Evolutionary conservation across 2,329 filamentous ascomycete genomes (phyloP).

Genomic region (Onygenales sp.): DNA sequence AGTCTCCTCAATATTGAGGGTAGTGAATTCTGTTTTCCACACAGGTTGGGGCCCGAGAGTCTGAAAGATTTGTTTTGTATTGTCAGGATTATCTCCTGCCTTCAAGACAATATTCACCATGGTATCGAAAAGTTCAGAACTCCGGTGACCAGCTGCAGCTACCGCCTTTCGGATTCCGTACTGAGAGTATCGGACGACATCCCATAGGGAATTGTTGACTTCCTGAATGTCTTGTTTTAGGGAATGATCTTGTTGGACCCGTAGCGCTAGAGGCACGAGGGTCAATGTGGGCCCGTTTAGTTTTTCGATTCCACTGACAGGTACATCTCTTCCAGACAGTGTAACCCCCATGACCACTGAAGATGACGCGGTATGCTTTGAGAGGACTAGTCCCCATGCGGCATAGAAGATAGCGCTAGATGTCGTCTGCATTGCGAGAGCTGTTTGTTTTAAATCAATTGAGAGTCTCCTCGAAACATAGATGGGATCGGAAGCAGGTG

Average conservation of each 20-base stretch:
- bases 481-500: background rate
- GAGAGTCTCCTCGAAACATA: background rate
- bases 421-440: background rate
- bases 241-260: conserved; percentile 21
- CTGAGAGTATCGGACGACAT: background rate
- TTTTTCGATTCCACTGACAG: conserved; percentile 26
- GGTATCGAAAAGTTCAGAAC: background rate
- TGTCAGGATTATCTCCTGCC: background rate
- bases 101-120: background rate
- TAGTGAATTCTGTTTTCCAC: no score
- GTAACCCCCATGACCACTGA: conserved; percentile 35
- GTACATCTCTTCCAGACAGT: conserved; percentile 30
- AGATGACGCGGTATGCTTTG: conserved; percentile 24
- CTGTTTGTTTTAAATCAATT: background rate
- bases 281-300: conserved; percentile 34
- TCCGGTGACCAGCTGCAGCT: background rate
- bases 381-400: conserved; percentile 31
- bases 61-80: background rate
- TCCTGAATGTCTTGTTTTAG: background rate
- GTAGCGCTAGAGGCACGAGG: conserved; percentile 25
- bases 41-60: no score
- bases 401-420: conserved; percentile 11
- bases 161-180: background rate
- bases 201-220: background rate
- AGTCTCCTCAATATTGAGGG: background rate